phyloP scores from a whole-genome alignment of 1,284 basidiomycete species.

The Cryptococcus sp. region DNA sequence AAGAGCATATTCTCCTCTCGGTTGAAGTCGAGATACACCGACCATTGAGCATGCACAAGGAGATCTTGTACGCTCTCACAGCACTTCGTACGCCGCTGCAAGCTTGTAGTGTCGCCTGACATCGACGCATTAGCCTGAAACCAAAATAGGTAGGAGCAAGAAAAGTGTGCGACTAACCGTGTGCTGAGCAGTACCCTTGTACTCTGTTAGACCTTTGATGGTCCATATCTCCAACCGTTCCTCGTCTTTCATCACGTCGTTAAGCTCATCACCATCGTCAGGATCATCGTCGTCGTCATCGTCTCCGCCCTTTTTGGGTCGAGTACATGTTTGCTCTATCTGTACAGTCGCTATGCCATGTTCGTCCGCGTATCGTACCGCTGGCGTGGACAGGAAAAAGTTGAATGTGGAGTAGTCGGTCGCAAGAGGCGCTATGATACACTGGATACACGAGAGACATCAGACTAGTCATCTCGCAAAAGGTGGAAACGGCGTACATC shows the following conservation, averaged over 20 bases:
- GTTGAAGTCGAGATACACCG: conserved; percentile 29
- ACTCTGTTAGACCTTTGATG: conserved; percentile 22
- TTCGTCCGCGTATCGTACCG: conserved; percentile 19
- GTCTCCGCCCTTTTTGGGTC: conserved; percentile 21
- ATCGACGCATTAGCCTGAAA: neutral
- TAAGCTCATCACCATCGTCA: conserved; percentile 12
- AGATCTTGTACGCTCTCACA: conserved; percentile 40
- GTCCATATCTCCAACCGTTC: conserved; percentile 20
- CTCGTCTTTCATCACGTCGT: conserved; percentile 17
- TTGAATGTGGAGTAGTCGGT: conserved; percentile 23
- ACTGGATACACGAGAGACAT: conserved; percentile 17
- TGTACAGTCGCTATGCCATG: conserved; percentile 28
- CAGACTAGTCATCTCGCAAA: neutral
- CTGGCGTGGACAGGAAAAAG: conserved; percentile 32
- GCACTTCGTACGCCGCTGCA: conserved; percentile 33
- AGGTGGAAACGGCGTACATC: conserved; percentile 26
- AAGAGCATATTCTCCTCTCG: conserved; percentile 41
- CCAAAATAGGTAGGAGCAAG: neutral
- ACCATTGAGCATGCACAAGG: conserved; percentile 30
- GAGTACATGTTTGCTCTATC: conserved; percentile 43
- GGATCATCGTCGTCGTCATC: conserved; percentile 21
- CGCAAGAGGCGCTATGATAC: conserved; percentile 29
- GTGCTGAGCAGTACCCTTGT: conserved; percentile 20
- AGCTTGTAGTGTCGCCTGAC: conserved; percentile 22
- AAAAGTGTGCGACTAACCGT: conserved; percentile 11